A percentile compares a stretch with the other conserved stretches of the same genome.
Conservation (phyloP, 1,139 yeast genomes). For the Geotrichum klebahnii region DNA sequence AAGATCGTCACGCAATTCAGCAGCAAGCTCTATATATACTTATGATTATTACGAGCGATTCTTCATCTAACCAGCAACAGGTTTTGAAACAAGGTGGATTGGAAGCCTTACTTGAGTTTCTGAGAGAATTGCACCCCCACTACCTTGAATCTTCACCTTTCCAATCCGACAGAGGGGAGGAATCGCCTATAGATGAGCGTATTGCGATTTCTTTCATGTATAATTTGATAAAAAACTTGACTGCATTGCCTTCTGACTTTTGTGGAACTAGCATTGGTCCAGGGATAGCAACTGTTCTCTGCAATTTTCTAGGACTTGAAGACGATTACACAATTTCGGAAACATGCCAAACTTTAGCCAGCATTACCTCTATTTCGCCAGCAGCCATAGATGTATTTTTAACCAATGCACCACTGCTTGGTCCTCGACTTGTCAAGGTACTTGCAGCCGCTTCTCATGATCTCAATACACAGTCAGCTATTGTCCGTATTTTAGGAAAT, state of each 20-base stretch:
- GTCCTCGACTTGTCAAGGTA: constrained; percentile 1
- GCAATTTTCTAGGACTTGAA: background rate
- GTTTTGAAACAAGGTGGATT: constrained; percentile 2
- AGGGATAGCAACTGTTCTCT: background rate
- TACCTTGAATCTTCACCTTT: background rate
- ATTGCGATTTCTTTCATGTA: constrained; percentile 2
- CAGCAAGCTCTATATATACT: background rate
- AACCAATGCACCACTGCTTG: background rate
- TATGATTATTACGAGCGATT: background rate
- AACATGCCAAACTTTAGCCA: constrained; percentile 1
- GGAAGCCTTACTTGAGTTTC: background rate
- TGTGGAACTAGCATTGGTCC: background rate
- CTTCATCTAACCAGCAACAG: background rate
- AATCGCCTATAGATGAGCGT: constrained; percentile 2
- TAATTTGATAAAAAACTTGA: background rate
- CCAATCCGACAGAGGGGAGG: background rate
- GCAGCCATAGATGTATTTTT: background rate
- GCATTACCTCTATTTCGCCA: background rate
- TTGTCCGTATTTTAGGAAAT: background rate
- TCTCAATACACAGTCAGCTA: background rate
- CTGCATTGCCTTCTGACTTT: background rate
- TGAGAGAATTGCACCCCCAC: background rate
- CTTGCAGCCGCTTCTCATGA: background rate
- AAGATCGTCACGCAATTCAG: background rate
- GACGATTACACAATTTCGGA: constrained; percentile 3